phyloP scores from a whole-genome alignment of 495 filamentous ascomycete species.

The Endocarpon pusillum region DNA sequence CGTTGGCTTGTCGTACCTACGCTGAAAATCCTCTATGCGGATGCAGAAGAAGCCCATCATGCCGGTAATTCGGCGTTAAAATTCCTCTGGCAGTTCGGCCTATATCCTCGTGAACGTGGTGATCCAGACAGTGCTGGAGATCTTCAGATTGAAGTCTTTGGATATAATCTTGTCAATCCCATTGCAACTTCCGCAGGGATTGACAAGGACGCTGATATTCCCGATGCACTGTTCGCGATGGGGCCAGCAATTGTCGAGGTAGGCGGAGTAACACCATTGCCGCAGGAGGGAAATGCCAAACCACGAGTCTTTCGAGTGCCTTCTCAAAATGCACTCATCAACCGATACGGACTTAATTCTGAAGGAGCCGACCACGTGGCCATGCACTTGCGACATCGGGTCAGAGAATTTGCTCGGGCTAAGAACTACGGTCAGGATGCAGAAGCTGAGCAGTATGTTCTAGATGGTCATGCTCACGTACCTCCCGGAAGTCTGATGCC shows the following conservation, averaged over 20 bases:
- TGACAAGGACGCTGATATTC: slow-evolving; percentile 83
- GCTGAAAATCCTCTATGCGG: slow-evolving; percentile 52
- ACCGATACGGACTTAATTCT: slow-evolving; percentile 89
- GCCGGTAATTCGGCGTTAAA: slow-evolving; percentile 47
- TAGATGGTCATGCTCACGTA: slow-evolving; percentile 49
- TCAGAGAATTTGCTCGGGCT: slow-evolving; percentile 55
- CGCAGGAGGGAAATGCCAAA: slow-evolving; percentile 72
- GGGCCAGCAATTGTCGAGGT: slow-evolving; percentile 78
- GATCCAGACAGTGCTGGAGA: slow-evolving; percentile 31
- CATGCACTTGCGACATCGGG: slow-evolving; percentile 55
- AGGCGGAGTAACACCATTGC: slow-evolving; percentile 70
- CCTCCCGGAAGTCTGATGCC: slow-evolving; percentile 56
- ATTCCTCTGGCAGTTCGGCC: slow-evolving; percentile 33
- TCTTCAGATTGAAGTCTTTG: slow-evolving; percentile 53
- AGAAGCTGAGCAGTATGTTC: slow-evolving; percentile 47
- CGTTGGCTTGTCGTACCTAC: slow-evolving; percentile 60
- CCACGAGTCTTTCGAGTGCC: slow-evolving; percentile 79
- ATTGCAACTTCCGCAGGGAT: slow-evolving; percentile 85
- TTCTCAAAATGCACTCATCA: slow-evolving; percentile 70
- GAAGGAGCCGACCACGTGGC: slow-evolving; percentile 78
- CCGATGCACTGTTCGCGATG: slow-evolving; percentile 61
- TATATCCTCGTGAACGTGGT: slow-evolving; percentile 60
- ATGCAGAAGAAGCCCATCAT: slow-evolving; percentile 86
- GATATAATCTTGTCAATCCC: slow-evolving; percentile 60
- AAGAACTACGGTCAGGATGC: slow-evolving; percentile 46